Evolutionary conservation across 2,329 filamentous ascomycete species (phyloP), one percentile per base, ranked within the genome.

Genomic region (Paecilomyces variotii): DNA sequence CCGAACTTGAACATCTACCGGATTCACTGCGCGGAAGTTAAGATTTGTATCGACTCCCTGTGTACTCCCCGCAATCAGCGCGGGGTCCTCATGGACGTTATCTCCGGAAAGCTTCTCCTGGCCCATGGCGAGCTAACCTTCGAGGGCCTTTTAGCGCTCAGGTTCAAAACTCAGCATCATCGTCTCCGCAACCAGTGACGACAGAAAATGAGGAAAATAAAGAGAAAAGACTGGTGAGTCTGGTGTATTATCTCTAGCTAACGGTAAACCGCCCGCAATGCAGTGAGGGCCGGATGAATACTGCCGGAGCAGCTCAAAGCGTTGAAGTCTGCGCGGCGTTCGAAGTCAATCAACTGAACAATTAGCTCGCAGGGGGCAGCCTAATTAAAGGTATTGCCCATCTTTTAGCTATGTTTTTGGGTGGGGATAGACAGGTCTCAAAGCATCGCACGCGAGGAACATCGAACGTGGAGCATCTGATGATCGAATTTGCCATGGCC

Each of bases 1-100:
- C 10, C 59, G 63, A 39, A 78, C 74, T 4, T 62, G 61, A 12
- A 79, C 70, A 57, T 76, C 62, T 11, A 79, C 75, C 28, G 72
- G 67, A 12, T 72, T 68, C 54, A 79, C 76, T 1, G 68, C 68
- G 4, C 74, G 74, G 30, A 79, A 70, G 4, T 74, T 72, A 19
- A 78, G 64, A n/a, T 74, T 63, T 55, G 65, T 65, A 5, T 56
- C 55, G 10, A 57, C 58, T 35, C 64, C 61, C 35, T 60, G 60
- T 9, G 7, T n/a, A 12, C 10, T 26, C 11, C 50, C 27, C 50
- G 25, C 50, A n/a, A 26, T 52, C 24, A 26, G 50, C 50, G 50
- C 27, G 27, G 50, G 25, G 50, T 28, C 25, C 50, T 52, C 50
- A n/a, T 52, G 27, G 24, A 52, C 27, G 24, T 52, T 28, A 52